Evolutionary conservation across 2,329 filamentous ascomycete species (phyloP).

Genomic region (Ceratocystis destructans): DNA sequence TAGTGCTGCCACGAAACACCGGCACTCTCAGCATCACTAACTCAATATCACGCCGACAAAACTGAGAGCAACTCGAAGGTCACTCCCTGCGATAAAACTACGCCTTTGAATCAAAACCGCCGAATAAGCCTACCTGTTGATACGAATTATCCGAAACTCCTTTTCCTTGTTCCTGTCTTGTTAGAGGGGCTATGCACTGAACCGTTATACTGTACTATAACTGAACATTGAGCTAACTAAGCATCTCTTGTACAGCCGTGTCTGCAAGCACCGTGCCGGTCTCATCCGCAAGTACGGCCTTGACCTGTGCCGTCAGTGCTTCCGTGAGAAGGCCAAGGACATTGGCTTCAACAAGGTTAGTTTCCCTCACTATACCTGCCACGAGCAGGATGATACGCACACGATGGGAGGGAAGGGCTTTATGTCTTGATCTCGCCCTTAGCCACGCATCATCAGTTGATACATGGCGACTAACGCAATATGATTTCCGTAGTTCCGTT

Average conservation of each 20-base stretch:
- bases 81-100: neutral
- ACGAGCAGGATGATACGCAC: neutral
- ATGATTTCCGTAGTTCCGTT: conserved; percentile 15
- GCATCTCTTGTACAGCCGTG: conserved; percentile 35
- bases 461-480: conserved; percentile 8
- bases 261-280: conserved; percentile 89
- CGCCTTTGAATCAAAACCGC: neutral
- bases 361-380: conserved; percentile 4
- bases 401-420: neutral
- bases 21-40: neutral
- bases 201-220: neutral
- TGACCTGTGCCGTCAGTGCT: conserved; percentile 72
- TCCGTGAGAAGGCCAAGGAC: conserved; percentile 59
- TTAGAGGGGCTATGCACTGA: neutral
- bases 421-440: neutral
- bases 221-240: conserved; percentile 10
- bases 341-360: conserved; percentile 61
- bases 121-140: neutral
- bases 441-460: neutral
- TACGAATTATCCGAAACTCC: conserved; percentile 40
- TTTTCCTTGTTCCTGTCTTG: conserved; percentile 27
- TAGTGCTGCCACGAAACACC: too few relatives aligned
- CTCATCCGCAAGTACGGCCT: conserved; percentile 99
- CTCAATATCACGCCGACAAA: neutral
- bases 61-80: neutral